These are phyloP conservation scores for Ophiosphaerella narmari DNA, from an alignment of 2,329 filamentous ascomycete species.

Conservation along the genomic window DNA sequence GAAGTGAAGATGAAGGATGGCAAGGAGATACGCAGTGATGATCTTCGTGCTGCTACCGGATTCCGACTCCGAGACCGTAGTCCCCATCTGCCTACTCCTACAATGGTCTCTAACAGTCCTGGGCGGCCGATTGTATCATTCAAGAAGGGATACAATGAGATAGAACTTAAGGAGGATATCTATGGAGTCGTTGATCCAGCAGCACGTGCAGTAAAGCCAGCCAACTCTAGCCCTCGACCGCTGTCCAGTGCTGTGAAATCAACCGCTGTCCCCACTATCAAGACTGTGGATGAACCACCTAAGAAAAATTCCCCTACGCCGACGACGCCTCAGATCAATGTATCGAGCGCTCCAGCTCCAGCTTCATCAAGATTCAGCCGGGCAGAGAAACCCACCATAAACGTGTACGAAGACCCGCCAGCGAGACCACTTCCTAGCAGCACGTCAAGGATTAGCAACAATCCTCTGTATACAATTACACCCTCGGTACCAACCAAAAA, in stretches of 20 bases:
- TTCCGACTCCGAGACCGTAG: slow-evolving; percentile 88
- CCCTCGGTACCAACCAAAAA: slow-evolving; percentile 53
- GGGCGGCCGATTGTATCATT: slow-evolving; percentile 98
- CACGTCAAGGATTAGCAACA: slow-evolving; percentile 35
- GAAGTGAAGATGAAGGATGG: slow-evolving; percentile 71
- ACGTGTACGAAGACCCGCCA: slow-evolving; percentile 35
- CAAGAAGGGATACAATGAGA: slow-evolving; percentile 77
- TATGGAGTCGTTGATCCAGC: slow-evolving; percentile 30
- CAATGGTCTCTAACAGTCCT: slow-evolving; percentile 85
- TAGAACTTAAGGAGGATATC: slow-evolving; percentile 67
- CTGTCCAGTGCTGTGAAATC: slow-evolving; percentile 48
- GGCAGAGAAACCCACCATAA: slow-evolving; percentile 26
- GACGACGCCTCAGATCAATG: slow-evolving; percentile 41
- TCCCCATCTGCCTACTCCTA: slow-evolving; percentile 82
- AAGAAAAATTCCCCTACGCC: slow-evolving; percentile 19
- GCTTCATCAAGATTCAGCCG: slow-evolving; percentile 23
- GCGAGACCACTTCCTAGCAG: slow-evolving; percentile 30
- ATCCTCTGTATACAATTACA: slow-evolving; percentile 23
- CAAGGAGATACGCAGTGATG: slow-evolving; percentile 81
- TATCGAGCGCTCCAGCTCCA: slow-evolving; percentile 20
- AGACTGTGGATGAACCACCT: slow-evolving; percentile 48
- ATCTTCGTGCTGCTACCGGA: slow-evolving; percentile 88
- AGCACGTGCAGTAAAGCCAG: slow-evolving; percentile 21
- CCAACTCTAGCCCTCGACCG: slow-evolving; percentile 29
- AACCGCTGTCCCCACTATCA: slow-evolving; percentile 55